Conservation (phyloP, 345 rosid genomes). For the Moricandia moricandioides region DNA sequence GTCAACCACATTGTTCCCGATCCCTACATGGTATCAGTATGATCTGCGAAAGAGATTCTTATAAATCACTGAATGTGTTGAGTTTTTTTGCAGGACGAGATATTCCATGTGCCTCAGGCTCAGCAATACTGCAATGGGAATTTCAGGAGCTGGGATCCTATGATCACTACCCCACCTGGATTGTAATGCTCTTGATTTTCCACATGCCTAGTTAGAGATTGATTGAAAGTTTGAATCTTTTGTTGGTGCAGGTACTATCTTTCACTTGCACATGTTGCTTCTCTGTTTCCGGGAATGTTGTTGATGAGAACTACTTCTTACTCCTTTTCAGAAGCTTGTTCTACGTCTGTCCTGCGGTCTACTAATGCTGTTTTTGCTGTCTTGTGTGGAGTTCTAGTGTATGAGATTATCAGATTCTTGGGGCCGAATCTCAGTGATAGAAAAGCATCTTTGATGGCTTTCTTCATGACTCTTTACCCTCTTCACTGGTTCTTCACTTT, state of each 20-base stretch:
- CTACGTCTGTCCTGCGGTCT: constrained; percentile 60
- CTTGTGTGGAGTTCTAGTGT: constrained; percentile 64
- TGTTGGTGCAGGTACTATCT: constrained; percentile 81
- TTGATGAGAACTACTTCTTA: constrained; percentile 28
- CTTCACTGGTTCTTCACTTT: constrained; percentile 95
- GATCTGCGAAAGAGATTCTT: too few species aligned
- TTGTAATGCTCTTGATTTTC: constrained; percentile 41
- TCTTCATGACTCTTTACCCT: constrained; percentile 70
- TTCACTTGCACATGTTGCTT: constrained; percentile 74
- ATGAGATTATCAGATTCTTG: constrained; percentile 61
- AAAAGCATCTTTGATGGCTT: constrained; percentile 55
- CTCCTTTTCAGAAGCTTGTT: constrained; percentile 56
- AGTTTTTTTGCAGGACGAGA: too few species aligned
- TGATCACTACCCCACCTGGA: constrained; percentile 99
- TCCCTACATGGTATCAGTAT: too few species aligned
- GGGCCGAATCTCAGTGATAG: constrained; percentile 59
- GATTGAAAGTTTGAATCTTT: constrained; percentile 1
- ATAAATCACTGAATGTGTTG: too few species aligned
- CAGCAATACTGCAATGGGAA: constrained; percentile 76
- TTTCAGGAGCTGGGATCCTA: constrained; percentile 93
- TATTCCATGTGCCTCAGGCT: constrained; percentile 90
- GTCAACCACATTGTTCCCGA: constrained; percentile 71
- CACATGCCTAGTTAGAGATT: neutral
- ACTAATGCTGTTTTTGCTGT: constrained; percentile 66
- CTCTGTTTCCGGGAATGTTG: constrained; percentile 65